These are phyloP conservation scores for Ocimum tenuiflorum DNA, from an alignment of 257 asterid species.

Conservation along the genomic window DNA sequence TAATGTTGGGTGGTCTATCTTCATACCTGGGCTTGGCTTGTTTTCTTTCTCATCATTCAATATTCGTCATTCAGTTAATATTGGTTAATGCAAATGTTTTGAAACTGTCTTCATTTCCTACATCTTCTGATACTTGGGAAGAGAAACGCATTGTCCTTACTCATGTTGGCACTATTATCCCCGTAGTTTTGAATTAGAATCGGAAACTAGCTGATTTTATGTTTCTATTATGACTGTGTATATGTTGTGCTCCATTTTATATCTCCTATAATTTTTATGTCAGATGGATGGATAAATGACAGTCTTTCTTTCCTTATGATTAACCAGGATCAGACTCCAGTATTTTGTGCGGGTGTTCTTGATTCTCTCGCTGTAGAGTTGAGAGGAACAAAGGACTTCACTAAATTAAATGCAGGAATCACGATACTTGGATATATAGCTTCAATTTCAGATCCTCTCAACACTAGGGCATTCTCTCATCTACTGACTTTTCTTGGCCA, in stretches of 20 bases:
- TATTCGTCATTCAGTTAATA: neutral
- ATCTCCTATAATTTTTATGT: neutral
- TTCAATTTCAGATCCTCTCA: constrained; percentile 52
- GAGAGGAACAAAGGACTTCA: constrained; percentile 78
- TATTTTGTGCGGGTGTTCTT: constrained; percentile 61
- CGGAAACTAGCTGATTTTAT: neutral
- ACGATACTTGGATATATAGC: constrained; percentile 83
- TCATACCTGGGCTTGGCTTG: neutral
- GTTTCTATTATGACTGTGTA: neutral
- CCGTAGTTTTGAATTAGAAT: neutral
- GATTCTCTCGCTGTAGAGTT: constrained; percentile 60
- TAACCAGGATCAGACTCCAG: constrained; percentile 55
- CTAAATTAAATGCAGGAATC: constrained; percentile 73
- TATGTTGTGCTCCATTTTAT: neutral
- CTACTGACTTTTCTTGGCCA: constrained; percentile 65
- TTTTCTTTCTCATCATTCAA: neutral
- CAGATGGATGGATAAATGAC: neutral
- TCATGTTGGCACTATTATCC: neutral
- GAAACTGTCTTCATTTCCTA: neutral
- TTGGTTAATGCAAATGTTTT: neutral
- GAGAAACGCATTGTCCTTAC: neutral
- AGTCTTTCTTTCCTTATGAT: neutral
- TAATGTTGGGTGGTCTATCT: neutral
- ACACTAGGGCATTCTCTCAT: constrained; percentile 52
- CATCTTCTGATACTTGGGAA: neutral